A percentile compares a stretch with the other conserved stretches of the same genome.
Evolutionary conservation across 2,329 filamentous ascomycete species (phyloP).

Genomic region (Paecilomyces niveus): DNA sequence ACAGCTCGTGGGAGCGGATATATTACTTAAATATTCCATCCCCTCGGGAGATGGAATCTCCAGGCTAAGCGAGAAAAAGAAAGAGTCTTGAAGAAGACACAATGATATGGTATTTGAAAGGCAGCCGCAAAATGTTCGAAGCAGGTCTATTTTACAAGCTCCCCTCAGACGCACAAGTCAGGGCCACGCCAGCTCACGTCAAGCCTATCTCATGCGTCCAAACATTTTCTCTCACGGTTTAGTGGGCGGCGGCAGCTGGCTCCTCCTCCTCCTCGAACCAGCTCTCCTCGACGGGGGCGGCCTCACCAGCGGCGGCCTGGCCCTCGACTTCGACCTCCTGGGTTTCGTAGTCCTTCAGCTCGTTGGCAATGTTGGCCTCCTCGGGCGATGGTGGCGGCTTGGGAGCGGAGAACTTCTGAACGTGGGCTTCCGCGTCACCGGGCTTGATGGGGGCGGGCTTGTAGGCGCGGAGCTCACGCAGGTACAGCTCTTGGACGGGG

Average conservation of each 20-base stretch:
- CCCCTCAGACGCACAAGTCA: conserved; percentile 18
- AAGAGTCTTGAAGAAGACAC: conserved; percentile 4
- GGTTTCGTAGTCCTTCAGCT: conserved; percentile 88
- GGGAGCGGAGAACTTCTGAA: conserved; percentile 78
- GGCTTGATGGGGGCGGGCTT: conserved; percentile 79
- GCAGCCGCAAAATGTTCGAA: conserved; percentile 16
- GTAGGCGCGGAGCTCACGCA: conserved; percentile 92
- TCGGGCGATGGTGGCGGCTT: conserved; percentile 82
- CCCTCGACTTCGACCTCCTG: conserved; percentile 95
- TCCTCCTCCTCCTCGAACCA: conserved; percentile 77
- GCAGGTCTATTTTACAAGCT: conserved; percentile 22
- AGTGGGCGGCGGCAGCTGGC: conserved; percentile 40
- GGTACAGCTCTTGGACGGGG: conserved; percentile 95
- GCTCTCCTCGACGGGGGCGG: conserved; percentile 56
- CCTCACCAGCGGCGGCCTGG: conserved; percentile 58
- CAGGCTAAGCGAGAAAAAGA: not conserved
- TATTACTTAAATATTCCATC: not conserved
- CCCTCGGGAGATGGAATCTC: not conserved
- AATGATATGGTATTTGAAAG: conserved; percentile 4
- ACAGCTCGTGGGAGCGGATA: not conserved
- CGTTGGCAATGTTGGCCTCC: conserved; percentile 85
- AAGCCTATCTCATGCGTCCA: conserved; percentile 16
- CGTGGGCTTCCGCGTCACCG: conserved; percentile 79
- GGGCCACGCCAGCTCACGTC: conserved; percentile 12
- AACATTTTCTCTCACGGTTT: conserved; percentile 23